phyloP scores from a whole-genome alignment of 495 filamentous ascomycete species.

The Trichocladium antarcticum region DNA sequence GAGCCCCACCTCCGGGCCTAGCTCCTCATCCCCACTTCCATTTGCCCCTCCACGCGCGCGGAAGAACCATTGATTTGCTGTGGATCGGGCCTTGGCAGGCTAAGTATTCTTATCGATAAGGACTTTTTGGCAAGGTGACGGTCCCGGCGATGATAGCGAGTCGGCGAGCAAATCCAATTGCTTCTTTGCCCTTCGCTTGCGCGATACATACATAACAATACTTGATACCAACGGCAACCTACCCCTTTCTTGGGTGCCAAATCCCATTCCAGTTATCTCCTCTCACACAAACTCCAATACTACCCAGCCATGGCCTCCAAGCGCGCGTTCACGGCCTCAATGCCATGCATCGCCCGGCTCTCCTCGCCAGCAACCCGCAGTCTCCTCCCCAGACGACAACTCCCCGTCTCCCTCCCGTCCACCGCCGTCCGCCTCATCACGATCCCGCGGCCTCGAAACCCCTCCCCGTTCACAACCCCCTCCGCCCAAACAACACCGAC shows the following conservation, averaged over 20 bases:
- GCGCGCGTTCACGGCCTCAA: neutral
- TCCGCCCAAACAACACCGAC: neutral
- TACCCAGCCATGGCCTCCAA: constrained; percentile 13
- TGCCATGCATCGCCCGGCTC: constrained; percentile 5
- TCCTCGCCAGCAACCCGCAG: neutral
- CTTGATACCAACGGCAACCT: neutral
- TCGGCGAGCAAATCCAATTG: neutral
- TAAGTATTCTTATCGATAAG: constrained; percentile 6
- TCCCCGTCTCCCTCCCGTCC: neutral
- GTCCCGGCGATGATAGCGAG: too few species aligned
- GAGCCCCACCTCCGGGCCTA: neutral
- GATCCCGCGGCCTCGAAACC: constrained; percentile 27
- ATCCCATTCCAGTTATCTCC: too few species aligned
- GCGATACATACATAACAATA: too few species aligned
- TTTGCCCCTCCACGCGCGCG: constrained; percentile 3
- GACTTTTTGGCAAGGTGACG: neutral
- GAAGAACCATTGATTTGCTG: neutral
- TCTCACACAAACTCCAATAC: too few species aligned
- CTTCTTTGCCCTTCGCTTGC: neutral
- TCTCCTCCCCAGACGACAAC: constrained; percentile 1
- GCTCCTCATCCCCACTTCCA: neutral
- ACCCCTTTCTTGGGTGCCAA: neutral
- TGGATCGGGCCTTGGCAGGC: neutral
- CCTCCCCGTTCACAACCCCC: constrained; percentile 20
- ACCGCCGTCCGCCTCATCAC: constrained; percentile 21